These are phyloP conservation scores for Arabidopsis hybrid DNA, from an alignment of 441 rosid species.

Conservation along the genomic window DNA sequence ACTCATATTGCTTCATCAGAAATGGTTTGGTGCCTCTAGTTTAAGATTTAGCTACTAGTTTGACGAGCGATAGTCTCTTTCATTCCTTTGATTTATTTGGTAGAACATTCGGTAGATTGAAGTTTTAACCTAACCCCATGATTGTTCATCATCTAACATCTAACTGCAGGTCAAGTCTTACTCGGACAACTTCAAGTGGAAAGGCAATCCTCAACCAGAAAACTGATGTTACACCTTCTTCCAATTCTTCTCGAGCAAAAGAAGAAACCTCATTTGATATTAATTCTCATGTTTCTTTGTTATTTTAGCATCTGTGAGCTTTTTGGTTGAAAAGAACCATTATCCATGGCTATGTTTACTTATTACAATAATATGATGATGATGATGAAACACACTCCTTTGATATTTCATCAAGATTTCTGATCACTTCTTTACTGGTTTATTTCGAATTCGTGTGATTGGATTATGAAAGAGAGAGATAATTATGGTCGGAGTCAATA, in stretches of 20 bases:
- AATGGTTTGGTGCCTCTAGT: background rate
- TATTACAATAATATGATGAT: constrained; percentile 29
- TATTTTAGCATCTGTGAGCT: constrained; percentile 36
- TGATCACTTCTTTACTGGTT: background rate
- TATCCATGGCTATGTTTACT: constrained; percentile 30
- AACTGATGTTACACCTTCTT: constrained; percentile 41
- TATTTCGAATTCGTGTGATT: background rate
- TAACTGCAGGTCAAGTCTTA: constrained; percentile 71
- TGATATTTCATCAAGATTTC: constrained; percentile 10
- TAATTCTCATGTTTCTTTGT: constrained; percentile 19
- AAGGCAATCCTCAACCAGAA: constrained; percentile 68
- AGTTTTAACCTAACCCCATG: constrained; percentile 1
- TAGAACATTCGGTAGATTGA: constrained; percentile 5
- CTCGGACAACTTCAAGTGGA: constrained; percentile 96
- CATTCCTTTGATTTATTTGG: background rate
- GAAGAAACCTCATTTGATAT: constrained; percentile 13
- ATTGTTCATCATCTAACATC: constrained; percentile 12
- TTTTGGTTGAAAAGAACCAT: constrained; percentile 21
- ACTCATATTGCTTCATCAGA: constrained; percentile 1
- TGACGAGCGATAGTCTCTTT: background rate
- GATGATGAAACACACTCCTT: constrained; percentile 22
- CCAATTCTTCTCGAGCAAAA: constrained; percentile 10
- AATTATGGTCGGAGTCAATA: background rate
- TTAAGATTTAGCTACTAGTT: background rate
- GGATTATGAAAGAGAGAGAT: background rate